phyloP scores from a whole-genome alignment of 1,284 basidiomycete species.

The Inonotus hispidus region DNA sequence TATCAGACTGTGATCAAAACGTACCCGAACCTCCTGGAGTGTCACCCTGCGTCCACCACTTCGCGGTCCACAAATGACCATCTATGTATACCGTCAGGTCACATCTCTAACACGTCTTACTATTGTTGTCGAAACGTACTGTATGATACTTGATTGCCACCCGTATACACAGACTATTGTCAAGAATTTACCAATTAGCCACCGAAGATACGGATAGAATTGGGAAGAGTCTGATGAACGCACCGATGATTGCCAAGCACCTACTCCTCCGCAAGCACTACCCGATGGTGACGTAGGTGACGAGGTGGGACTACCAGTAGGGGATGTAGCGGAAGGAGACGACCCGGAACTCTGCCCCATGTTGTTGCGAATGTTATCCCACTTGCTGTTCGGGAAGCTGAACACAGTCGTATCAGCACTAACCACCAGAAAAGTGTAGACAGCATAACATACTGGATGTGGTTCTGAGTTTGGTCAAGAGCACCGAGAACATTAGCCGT shows the following conservation, averaged over 20 bases:
- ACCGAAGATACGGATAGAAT: not conserved
- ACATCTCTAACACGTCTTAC: too few species aligned
- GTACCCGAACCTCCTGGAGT: slow-evolving; percentile 39
- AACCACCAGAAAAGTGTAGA: not conserved
- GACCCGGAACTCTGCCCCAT: slow-evolving; percentile 37
- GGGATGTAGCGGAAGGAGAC: slow-evolving; percentile 20
- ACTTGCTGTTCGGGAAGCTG: slow-evolving; percentile 62
- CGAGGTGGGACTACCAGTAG: slow-evolving; percentile 24
- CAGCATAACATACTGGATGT: slow-evolving; percentile 43
- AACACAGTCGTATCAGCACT: not conserved
- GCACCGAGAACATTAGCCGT: slow-evolving; percentile 42
- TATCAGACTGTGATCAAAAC: not conserved
- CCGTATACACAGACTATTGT: slow-evolving; percentile 40
- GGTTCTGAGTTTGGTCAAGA: slow-evolving; percentile 65
- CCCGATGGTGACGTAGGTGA: slow-evolving; percentile 23
- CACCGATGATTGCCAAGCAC: slow-evolving; percentile 42
- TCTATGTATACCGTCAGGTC: slow-evolving; percentile 17
- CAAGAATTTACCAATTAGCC: not conserved
- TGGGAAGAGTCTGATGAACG: slow-evolving; percentile 26
- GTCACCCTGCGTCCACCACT: slow-evolving; percentile 57
- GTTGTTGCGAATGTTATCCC: slow-evolving; percentile 62
- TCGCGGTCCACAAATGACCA: slow-evolving; percentile 44
- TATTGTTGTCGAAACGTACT: too few species aligned
- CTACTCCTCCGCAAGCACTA: slow-evolving; percentile 39
- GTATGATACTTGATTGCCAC: slow-evolving; percentile 44